Percentiles rank a stretch among this genome's conserved stretches.
phyloP scores from a whole-genome alignment of 768 basidiomycete genomes.

The Phylloporus rhodoxanthus region DNA sequence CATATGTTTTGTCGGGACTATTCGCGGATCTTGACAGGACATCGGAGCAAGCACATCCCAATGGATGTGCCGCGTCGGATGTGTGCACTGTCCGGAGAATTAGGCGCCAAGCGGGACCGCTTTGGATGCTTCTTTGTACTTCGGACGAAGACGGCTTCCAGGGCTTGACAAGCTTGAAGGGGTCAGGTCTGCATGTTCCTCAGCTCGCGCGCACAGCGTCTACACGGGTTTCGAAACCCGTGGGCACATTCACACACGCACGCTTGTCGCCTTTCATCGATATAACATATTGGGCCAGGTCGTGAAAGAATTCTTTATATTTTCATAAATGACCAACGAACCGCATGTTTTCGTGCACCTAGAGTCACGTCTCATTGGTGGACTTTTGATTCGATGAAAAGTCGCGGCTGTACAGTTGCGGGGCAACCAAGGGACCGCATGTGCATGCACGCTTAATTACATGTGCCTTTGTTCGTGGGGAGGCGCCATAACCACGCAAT shows the following conservation, averaged over 20 bases:
- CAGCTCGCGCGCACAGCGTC: slow-evolving; percentile 15
- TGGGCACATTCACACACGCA: slow-evolving; percentile 7
- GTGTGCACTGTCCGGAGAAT: slow-evolving; percentile 20
- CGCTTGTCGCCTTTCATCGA: not conserved
- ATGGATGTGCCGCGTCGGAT: not conserved
- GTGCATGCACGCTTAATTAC: slow-evolving; percentile 8
- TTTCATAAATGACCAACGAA: not conserved
- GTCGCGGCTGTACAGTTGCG: slow-evolving; percentile 13
- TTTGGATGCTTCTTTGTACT: not conserved
- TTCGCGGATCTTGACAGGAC: slow-evolving; percentile 5
- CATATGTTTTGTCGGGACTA: not conserved
- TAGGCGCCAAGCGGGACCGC: slow-evolving; percentile 7
- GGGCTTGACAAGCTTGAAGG: slow-evolving; percentile 9
- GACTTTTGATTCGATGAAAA: not conserved
- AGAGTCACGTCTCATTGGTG: not conserved
- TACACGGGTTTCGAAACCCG: slow-evolving; percentile 17
- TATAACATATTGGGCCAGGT: not conserved
- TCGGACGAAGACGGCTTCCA: slow-evolving; percentile 13
- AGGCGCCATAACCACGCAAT: slow-evolving; percentile 1
- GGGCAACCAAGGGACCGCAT: slow-evolving; percentile 10
- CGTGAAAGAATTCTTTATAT: not conserved
- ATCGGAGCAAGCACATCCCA: slow-evolving; percentile 13
- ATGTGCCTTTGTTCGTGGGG: not conserved
- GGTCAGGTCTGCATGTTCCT: not conserved
- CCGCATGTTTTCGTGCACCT: not conserved